Conservation (phyloP, 352 stramenopile species). For the Phytophthora hibernalis region DNA sequence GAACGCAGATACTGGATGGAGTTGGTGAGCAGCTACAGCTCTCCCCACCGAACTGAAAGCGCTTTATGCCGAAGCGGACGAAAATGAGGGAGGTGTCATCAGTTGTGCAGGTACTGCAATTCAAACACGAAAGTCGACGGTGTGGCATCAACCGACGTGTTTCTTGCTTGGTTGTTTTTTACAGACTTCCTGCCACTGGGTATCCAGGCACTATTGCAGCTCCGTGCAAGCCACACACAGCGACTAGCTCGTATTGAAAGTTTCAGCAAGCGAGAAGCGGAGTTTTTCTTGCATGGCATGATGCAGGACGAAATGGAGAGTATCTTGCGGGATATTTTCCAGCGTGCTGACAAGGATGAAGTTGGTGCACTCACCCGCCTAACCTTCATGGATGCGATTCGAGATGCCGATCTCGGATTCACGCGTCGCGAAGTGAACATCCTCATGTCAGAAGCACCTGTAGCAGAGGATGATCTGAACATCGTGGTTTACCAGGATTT, state of each 20-base stretch:
- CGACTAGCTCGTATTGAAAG: constrained; percentile 51
- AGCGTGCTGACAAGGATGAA: constrained; percentile 68
- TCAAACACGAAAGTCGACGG: not conserved
- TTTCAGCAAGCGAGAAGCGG: constrained; percentile 51
- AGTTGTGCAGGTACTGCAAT: constrained; percentile 42
- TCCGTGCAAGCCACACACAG: constrained; percentile 54
- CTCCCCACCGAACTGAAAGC: constrained; percentile 62
- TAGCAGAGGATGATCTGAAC: constrained; percentile 34
- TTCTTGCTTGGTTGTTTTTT: constrained; percentile 1
- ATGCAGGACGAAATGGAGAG: constrained; percentile 86
- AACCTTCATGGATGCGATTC: constrained; percentile 74
- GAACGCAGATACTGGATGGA: constrained; percentile 38
- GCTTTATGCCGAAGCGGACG: constrained; percentile 70
- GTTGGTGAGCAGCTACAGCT: constrained; percentile 66
- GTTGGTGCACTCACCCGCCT: constrained; percentile 48
- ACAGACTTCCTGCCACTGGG: constrained; percentile 62
- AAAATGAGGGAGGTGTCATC: constrained; percentile 65
- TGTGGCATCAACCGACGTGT: not conserved
- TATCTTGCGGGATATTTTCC: constrained; percentile 79
- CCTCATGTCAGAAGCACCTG: constrained; percentile 68
- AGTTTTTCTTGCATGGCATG: constrained; percentile 79
- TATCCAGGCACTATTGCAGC: constrained; percentile 51
- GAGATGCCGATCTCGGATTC: constrained; percentile 74
- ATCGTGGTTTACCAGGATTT: constrained; percentile 62
- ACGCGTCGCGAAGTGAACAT: constrained; percentile 79